phyloP scores from a whole-genome alignment of 2,329 filamentous ascomycete genomes.

The Hansfordia pulvinata region DNA sequence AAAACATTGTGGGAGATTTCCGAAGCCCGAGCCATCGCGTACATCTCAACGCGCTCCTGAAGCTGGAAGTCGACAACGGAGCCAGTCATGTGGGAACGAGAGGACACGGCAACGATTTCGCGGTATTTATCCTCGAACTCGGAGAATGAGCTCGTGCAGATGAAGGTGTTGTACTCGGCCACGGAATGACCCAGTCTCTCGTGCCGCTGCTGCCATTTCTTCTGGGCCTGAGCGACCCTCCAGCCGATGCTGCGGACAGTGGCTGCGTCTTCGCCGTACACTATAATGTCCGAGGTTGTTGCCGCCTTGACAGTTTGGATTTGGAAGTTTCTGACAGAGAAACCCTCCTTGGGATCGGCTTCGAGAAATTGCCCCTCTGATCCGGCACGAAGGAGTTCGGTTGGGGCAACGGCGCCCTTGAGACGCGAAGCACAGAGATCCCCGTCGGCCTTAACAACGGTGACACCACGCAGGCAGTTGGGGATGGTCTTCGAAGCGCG shows the following conservation, averaged over 20 bases:
- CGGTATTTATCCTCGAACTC: conserved; percentile 59
- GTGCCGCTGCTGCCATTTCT: conserved; percentile 56
- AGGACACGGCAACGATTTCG: conserved; percentile 63
- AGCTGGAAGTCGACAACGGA: conserved; percentile 78
- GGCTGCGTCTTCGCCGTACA: conserved; percentile 67
- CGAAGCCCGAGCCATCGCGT: conserved; percentile 76
- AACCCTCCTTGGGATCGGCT: conserved; percentile 76
- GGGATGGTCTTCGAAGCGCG: conserved; percentile 58
- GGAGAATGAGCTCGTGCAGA: conserved; percentile 49
- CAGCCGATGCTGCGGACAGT: conserved; percentile 49
- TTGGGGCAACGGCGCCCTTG: conserved; percentile 74
- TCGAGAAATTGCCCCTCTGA: conserved; percentile 56
- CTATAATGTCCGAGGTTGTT: conserved; percentile 77
- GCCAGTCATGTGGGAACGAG: conserved; percentile 57
- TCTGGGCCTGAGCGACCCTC: conserved; percentile 64
- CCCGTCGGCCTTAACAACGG: conserved; percentile 79
- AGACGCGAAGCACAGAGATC: conserved; percentile 61
- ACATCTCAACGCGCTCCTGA: conserved; percentile 87
- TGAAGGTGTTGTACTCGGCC: conserved; percentile 74
- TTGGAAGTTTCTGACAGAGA: conserved; percentile 93
- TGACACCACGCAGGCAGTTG: conserved; percentile 65
- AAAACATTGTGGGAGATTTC: conserved; percentile 86
- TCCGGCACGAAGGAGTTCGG: conserved; percentile 56
- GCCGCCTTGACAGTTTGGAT: conserved; percentile 87
- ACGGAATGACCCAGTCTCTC: conserved; percentile 37